Evolutionary conservation across 805 yeast species (phyloP), one percentile per base, ranked within the genome.

Genomic region (Metschnikowia bowlesiae): DNA sequence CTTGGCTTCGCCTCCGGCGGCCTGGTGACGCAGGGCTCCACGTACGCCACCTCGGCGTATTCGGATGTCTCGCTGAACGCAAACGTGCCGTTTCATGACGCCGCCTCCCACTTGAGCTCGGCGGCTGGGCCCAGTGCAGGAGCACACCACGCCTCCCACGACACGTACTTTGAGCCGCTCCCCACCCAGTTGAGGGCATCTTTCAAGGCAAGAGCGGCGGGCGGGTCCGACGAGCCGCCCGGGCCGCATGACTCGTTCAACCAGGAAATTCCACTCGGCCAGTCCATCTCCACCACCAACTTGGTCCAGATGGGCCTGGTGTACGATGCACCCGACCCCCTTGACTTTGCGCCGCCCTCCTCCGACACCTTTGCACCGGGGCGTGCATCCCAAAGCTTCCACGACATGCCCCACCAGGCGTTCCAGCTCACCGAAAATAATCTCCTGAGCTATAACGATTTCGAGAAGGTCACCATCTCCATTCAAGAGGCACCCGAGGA

Each of bases 51-150:
- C 10, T 42, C 45, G 6, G 45, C 45, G 0, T 68, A 68, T 53
- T 68, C 74, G 6, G 78, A 72, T 8, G 64, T 60, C 29, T 65
- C 71, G 1, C 68, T 71, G 54, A 65, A 65, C 44, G 73, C 74
- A 3, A 67, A 64, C 18, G 63, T 70, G 29, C 74, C 75, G 5
- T 73, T 58, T 51, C 62, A 63, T 28, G 75, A 70, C 46, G 74
- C 74, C 0, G 56, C 62, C 16, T 66, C 73, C 29, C 71, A 70
- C 31, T 60, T 65, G 40, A 60, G 67, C 38, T 41, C 44, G 1
- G 49, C 51, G 1, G 42, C 54, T 11, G 26, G 48, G 44, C 14
- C 45, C 47, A 9, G 22, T n/a, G 41, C 28, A 10, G 33, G 31
- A 0, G 32, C 32, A 13, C 18, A 8, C 22, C 16, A 14, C n/a